phyloP scores from a whole-genome alignment of 2,329 filamentous ascomycete genomes.

The Hypoxylon rubiginosum region DNA sequence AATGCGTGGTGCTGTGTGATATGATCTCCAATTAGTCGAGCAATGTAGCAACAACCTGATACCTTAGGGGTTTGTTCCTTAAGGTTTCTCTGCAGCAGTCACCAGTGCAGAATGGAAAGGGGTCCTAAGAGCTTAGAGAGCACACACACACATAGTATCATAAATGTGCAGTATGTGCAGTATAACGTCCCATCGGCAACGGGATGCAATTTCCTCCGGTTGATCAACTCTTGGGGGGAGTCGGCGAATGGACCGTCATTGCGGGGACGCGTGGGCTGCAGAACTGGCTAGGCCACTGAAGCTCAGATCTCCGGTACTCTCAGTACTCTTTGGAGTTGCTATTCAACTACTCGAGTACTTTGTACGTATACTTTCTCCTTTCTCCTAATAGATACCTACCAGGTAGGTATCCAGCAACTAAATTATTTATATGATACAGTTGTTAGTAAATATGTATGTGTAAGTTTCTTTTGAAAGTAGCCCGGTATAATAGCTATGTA shows the following conservation, averaged over 20 bases:
- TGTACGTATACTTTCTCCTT: too few species aligned
- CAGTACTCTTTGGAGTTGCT: too few species aligned
- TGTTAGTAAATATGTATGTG: not conserved
- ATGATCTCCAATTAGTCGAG: slow-evolving; percentile 38
- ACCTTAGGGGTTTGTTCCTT: slow-evolving; percentile 34
- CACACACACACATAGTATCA: not conserved
- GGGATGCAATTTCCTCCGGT: slow-evolving; percentile 31
- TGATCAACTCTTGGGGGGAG: slow-evolving; percentile 32
- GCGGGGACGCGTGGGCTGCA: slow-evolving; percentile 36
- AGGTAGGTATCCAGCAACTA: too few species aligned
- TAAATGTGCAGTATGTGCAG: slow-evolving; percentile 16
- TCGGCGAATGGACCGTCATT: slow-evolving; percentile 40
- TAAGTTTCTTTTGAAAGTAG: not conserved
- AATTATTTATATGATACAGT: too few species aligned
- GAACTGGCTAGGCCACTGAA: slow-evolving; percentile 16
- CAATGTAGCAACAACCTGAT: slow-evolving; percentile 25
- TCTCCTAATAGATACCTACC: not conserved
- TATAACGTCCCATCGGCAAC: slow-evolving; percentile 37
- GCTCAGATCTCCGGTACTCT: not conserved
- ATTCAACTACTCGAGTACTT: too few species aligned
- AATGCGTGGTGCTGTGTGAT: slow-evolving; percentile 38
- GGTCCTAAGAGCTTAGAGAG: slow-evolving; percentile 16
- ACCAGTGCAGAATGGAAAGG: slow-evolving; percentile 25
- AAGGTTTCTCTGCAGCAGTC: slow-evolving; percentile 39
- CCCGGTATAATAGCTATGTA: not conserved